Conservation (phyloP, 371 early-diverging fungal species). For the Lichtheimia ornata region DNA sequence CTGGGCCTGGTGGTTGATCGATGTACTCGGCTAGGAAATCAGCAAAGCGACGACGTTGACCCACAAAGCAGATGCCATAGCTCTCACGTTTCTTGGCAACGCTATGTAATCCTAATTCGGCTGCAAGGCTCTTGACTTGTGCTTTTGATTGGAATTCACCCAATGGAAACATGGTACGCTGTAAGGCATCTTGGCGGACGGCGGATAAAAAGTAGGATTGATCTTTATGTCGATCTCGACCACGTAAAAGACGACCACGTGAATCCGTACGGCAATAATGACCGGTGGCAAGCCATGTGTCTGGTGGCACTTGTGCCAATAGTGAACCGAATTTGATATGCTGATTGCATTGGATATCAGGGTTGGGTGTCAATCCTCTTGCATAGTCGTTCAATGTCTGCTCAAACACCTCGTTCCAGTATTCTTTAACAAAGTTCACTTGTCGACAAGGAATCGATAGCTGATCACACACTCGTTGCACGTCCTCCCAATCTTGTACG, state of each 20-base stretch:
- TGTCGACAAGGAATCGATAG: conserved; percentile 69
- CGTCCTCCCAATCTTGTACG: conserved; percentile 82
- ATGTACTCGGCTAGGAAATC: conserved; percentile 77
- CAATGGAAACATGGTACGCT: conserved; percentile 81
- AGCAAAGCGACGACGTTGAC: conserved; percentile 75
- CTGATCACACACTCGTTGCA: conserved; percentile 67
- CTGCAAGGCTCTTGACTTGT: conserved; percentile 75
- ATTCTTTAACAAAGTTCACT: conserved; percentile 85
- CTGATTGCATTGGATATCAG: conserved; percentile 88
- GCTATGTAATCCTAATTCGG: conserved; percentile 44
- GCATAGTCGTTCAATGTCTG: conserved; percentile 72
- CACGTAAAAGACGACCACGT: conserved; percentile 41
- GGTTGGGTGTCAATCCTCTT: conserved; percentile 86
- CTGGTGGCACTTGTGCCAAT: conserved; percentile 49
- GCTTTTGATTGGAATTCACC: conserved; percentile 71
- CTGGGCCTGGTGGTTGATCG: conserved; percentile 60
- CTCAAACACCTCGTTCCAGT: conserved; percentile 90
- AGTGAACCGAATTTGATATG: conserved; percentile 92
- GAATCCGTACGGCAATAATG: conserved; percentile 75
- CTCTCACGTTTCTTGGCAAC: conserved; percentile 82
- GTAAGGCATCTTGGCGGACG: conserved; percentile 51
- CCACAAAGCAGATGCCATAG: conserved; percentile 97
- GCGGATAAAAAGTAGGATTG: conserved; percentile 92
- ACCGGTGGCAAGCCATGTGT: conserved; percentile 79
- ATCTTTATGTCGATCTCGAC: conserved; percentile 80